Conservation (phyloP, 2,329 filamentous ascomycete genomes). For the Claviceps humidiphila region DNA sequence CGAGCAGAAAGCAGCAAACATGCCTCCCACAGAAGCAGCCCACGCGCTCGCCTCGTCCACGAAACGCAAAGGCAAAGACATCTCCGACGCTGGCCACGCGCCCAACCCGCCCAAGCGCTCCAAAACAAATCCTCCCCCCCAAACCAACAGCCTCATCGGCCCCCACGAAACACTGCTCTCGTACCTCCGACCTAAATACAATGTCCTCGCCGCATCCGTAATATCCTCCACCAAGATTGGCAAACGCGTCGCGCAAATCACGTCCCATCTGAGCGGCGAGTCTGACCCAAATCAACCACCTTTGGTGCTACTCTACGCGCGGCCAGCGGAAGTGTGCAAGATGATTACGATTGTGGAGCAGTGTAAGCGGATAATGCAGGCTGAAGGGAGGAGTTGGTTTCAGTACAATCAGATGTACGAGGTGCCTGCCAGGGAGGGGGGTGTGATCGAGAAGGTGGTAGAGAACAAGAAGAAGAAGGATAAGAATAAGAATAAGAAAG, state of each 20-base stretch:
- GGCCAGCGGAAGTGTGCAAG: constrained; percentile 43
- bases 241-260: constrained; percentile 34
- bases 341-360: constrained; percentile 57
- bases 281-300: constrained; percentile 11
- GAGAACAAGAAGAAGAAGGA: constrained; percentile 18
- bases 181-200: constrained; percentile 32
- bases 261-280: constrained; percentile 27
- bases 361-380: constrained; percentile 40
- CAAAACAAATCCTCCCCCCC: constrained; percentile 5
- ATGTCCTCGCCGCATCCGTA: constrained; percentile 39
- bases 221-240: constrained; percentile 48
- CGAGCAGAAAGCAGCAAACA: neutral
- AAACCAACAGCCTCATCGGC: constrained; percentile 14
- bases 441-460: constrained; percentile 30
- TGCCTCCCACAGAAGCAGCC: neutral
- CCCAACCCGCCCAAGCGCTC: neutral
- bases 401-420: constrained; percentile 47
- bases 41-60: neutral
- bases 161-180: constrained; percentile 30
- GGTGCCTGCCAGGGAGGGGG: constrained; percentile 21
- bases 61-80: neutral
- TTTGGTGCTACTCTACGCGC: constrained; percentile 37
- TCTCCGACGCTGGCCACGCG: neutral
- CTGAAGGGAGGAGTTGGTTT: constrained; percentile 33
- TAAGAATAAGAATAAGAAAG: no score